Evolutionary conservation across 176 grass and related monocot species (phyloP).

Genomic region (Coix lacrymajobi): DNA sequence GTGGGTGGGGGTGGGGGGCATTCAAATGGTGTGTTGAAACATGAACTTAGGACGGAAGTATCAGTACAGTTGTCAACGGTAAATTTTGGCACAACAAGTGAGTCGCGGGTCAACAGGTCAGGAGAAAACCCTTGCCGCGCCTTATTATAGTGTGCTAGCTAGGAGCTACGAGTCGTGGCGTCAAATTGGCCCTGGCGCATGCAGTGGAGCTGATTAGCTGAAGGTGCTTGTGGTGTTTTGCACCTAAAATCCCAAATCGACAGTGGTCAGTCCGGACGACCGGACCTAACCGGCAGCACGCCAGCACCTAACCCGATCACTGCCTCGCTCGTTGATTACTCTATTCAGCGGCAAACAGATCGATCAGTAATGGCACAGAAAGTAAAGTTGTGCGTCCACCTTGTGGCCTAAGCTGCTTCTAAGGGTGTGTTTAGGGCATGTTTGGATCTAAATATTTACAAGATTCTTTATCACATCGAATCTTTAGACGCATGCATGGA

Average conservation of each 20-base stretch:
- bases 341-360: not conserved
- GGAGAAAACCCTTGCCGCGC: not conserved
- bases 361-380: not conserved
- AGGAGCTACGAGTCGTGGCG: not conserved
- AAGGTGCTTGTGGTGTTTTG: conserved; percentile 7
- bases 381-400: not conserved
- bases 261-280: not conserved
- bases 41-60: not conserved
- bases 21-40: not conserved
- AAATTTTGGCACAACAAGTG: not conserved
- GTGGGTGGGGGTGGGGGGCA: no score
- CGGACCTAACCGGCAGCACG: not conserved
- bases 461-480: no score
- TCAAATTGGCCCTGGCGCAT: not conserved
- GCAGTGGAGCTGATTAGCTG: not conserved
- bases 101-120: not conserved
- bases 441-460: no score
- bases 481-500: no score
- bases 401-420: not conserved
- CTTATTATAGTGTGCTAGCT: not conserved
- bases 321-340: not conserved
- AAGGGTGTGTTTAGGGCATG: no score
- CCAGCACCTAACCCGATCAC: conserved; percentile 14
- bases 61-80: not conserved
- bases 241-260: not conserved